Evolutionary conservation across 805 yeast species (phyloP), one percentile per base, ranked within the genome.

Genomic region (Candida arabinofermentans): DNA sequence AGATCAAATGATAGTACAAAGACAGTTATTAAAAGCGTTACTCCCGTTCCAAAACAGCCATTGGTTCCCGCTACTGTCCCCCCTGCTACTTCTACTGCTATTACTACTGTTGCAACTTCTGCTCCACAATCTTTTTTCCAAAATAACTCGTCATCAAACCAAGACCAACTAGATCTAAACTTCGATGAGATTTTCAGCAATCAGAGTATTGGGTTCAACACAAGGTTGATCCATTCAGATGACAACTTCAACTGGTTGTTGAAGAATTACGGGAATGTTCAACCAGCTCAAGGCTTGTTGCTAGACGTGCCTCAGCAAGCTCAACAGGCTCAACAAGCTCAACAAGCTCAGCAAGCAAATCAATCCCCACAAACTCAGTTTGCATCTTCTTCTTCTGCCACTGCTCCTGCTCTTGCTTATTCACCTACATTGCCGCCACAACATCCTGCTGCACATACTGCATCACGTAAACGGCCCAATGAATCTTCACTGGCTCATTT

Each of bases 161-260:
- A n/a, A n/a, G 26, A 33, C n/a, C 31, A 24, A 24, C 10, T 53
- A 2, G 62, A 57, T 24, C 38, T 59, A 18, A 48, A 54, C 16
- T 50, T 59, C 37, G 60, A 60, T 24, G 62, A 56, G 2, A 57
- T 62, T 3, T 59, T 62, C 37, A 57, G 42, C 36, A 53, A 45
- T 33, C 52, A 42, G 10, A 46, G 54, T 14, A 42, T 65, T 29
- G 70, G 70, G 8, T 65, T 65, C 46, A 65, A 58, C 36, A 65
- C 70, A 1, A 51, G 62, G 31, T 47, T 65, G 27, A 64, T 65
- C 32, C 70, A 65, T 32, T 58, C 67, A 0, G 69, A 64, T 41
- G 69, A 65, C 41, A 51, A 50, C 29, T 54, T 47, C 37, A 40
- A 52, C 26, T 49, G 51, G 24, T 43, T 47, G 21, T 42, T 46